Conservation (phyloP, 306 rosid genomes). For the Vachellia pachyceras region DNA sequence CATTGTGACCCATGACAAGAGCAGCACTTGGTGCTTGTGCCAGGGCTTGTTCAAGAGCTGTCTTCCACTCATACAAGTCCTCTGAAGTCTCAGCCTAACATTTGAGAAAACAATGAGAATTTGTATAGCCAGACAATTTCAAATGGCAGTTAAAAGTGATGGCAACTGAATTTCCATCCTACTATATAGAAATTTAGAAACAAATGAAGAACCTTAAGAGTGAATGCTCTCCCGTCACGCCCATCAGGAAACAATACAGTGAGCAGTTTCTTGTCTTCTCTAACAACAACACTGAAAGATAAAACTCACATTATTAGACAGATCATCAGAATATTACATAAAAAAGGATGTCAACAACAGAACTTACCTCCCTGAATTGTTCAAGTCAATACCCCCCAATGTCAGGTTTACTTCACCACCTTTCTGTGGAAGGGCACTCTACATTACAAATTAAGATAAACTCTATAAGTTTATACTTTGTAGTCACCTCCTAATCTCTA, state of each 20-base stretch:
- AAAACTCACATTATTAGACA: constrained; percentile 41
- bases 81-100: constrained; percentile 96
- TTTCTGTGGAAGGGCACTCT: constrained; percentile 95
- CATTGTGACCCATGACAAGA: constrained; percentile 97
- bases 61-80: constrained; percentile 94
- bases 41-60: constrained; percentile 96
- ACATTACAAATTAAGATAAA: constrained; percentile 38
- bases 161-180: not conserved
- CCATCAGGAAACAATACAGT: constrained; percentile 99
- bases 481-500: constrained; percentile 14
- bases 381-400: constrained; percentile 98
- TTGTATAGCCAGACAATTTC: constrained; percentile 13
- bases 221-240: constrained; percentile 98
- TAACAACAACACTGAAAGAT: constrained; percentile 87
- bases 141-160: constrained; percentile 21
- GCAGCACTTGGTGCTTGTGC: constrained; percentile 99
- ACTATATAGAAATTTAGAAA: constrained; percentile 1
- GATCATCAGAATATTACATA: constrained; percentile 24
- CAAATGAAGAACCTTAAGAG: constrained; percentile 81
- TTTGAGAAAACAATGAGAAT: constrained; percentile 21
- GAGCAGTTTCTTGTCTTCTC: constrained; percentile 98
- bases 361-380: constrained; percentile 95
- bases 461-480: not conserved
- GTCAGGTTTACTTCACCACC: constrained; percentile 92
- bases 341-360: constrained; percentile 1